These are phyloP conservation scores for Fusarium sp. DNA, from an alignment of 2,329 filamentous ascomycete species.

Conservation along the genomic window DNA sequence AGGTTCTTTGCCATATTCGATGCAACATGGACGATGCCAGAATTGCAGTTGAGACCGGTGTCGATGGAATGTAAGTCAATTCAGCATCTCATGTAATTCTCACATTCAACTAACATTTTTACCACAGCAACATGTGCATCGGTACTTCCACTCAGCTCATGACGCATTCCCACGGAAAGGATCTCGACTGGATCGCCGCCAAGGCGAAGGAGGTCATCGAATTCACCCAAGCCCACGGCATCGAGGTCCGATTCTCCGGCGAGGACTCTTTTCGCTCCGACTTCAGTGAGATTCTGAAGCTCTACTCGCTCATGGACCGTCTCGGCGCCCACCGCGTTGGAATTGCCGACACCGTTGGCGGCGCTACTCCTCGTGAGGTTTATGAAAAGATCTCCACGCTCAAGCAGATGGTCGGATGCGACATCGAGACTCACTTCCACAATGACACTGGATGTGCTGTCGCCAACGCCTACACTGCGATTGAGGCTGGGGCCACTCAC, in stretches of 20 bases:
- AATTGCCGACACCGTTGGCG: slow-evolving; percentile 94
- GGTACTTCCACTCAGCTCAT: slow-evolving; percentile 84
- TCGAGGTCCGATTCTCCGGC: slow-evolving; percentile 64
- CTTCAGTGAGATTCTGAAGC: slow-evolving; percentile 77
- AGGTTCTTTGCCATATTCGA: slow-evolving; percentile 40
- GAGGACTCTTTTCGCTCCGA: slow-evolving; percentile 90
- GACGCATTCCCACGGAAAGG: slow-evolving; percentile 89
- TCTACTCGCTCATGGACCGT: slow-evolving; percentile 86
- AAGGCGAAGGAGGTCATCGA: slow-evolving; percentile 49
- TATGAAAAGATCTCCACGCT: slow-evolving; percentile 89
- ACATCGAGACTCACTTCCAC: slow-evolving; percentile 72
- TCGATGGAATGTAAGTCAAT: slow-evolving; percentile 49
- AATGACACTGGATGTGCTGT: slow-evolving; percentile 93
- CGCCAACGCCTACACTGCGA: slow-evolving; percentile 86
- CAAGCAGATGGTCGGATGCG: slow-evolving; percentile 69
- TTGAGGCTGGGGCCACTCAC: slow-evolving; percentile 88
- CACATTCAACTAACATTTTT: background rate
- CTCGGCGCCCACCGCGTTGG: slow-evolving; percentile 86
- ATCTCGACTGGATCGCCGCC: slow-evolving; percentile 87
- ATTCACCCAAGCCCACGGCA: slow-evolving; percentile 32
- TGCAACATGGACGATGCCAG: slow-evolving; percentile 64
- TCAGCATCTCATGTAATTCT: background rate
- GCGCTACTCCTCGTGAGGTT: slow-evolving; percentile 84
- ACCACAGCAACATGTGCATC: slow-evolving; percentile 74
- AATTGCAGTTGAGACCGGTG: slow-evolving; percentile 83